Percentiles rank a stretch among this genome's conserved stretches.
These are phyloP conservation scores for Salix udensis DNA, from an alignment of 345 rosid genomes.

Conservation along the genomic window DNA sequence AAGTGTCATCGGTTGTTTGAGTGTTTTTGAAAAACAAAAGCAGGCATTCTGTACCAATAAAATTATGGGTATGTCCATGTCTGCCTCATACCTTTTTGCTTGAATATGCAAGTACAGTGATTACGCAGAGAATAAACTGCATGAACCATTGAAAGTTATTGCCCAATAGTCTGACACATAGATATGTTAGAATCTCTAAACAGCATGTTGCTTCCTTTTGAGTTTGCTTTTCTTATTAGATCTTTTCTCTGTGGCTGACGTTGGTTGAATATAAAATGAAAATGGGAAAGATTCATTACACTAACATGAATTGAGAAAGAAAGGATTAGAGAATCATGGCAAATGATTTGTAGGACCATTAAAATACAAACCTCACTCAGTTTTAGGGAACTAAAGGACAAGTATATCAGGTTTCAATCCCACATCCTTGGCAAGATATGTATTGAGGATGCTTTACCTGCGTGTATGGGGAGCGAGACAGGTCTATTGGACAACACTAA, in stretches of 20 bases:
- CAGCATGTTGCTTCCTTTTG: background rate
- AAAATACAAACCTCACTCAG: background rate
- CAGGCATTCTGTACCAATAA: background rate
- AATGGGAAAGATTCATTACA: background rate
- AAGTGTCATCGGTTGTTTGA: constrained; percentile 8
- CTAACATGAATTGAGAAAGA: constrained; percentile 15
- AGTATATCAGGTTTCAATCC: background rate
- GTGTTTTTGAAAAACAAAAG: constrained; percentile 13
- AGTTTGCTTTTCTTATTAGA: constrained; percentile 1
- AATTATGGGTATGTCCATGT: constrained; percentile 13
- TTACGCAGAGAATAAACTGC: constrained; percentile 1
- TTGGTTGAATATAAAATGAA: constrained; percentile 10
- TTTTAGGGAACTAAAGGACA: background rate
- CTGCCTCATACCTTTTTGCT: constrained; percentile 13
- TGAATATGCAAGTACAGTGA: constrained; percentile 14
- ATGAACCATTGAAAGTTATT: constrained; percentile 19
- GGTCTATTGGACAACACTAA: background rate
- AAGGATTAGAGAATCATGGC: constrained; percentile 5
- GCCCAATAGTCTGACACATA: constrained; percentile 8
- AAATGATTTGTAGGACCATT: constrained; percentile 8
- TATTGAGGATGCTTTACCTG: background rate
- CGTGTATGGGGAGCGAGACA: background rate
- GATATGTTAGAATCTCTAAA: constrained; percentile 12
- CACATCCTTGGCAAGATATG: background rate
- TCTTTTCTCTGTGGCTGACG: constrained; percentile 16